Evolutionary conservation across 176 grass and related monocot species (phyloP).

Genomic region (Oryza australiensis): DNA sequence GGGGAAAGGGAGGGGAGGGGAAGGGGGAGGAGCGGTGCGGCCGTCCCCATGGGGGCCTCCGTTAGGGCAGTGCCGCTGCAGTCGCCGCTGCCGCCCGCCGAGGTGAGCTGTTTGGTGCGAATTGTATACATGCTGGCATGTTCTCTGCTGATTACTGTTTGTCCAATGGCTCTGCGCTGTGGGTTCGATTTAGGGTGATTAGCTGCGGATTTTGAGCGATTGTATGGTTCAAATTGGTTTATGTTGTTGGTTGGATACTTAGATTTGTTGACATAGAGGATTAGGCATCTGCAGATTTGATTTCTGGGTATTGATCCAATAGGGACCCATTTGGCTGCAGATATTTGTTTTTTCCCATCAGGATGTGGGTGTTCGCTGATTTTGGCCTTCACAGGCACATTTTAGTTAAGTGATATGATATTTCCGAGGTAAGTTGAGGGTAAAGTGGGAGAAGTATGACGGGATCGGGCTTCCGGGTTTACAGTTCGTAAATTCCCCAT

Average conservation of each 20-base stretch:
- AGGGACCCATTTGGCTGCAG: too few relatives aligned
- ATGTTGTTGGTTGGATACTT: not conserved
- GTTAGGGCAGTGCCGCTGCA: conserved; percentile 73
- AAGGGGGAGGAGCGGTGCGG: not conserved
- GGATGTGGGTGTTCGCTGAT: not conserved
- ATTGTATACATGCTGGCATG: not conserved
- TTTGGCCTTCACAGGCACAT: not conserved
- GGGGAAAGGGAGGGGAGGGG: conserved; percentile 12
- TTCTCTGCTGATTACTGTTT: conserved; percentile 11
- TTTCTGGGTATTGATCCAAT: conserved; percentile 12
- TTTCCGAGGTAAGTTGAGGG: conserved; percentile 11
- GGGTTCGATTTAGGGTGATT: conserved; percentile 32
- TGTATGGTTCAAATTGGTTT: not conserved
- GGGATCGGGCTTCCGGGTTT: not conserved
- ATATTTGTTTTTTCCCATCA: not conserved
- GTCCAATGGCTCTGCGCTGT: not conserved
- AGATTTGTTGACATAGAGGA: not conserved
- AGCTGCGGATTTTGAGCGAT: not conserved
- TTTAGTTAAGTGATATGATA: not conserved
- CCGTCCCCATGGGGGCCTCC: conserved; percentile 33
- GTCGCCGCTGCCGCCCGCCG: conserved; percentile 70
- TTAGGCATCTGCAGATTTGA: not conserved
- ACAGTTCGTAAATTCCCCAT: not conserved
- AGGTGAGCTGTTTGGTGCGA: conserved; percentile 45
- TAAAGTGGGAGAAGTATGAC: conserved; percentile 8